These are phyloP conservation scores for Pythium oligandrum DNA, from an alignment of 352 stramenopile genomes.

Conservation along the genomic window DNA sequence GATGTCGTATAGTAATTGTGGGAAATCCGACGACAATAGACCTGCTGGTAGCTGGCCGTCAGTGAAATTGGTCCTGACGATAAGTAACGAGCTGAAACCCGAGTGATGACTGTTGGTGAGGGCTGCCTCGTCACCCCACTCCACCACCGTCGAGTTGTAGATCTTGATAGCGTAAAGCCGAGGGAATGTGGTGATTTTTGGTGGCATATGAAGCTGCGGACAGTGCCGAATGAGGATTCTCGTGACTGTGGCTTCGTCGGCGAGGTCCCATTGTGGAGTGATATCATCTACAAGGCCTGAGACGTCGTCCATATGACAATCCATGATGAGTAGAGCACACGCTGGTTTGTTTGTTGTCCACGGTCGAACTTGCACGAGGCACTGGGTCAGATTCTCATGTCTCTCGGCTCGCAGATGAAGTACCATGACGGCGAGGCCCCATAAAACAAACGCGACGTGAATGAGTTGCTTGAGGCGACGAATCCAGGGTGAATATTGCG, in stretches of 20 bases:
- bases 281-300: neutral
- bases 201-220: conserved; percentile 5
- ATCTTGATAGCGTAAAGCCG: conserved; percentile 11
- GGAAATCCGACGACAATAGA: conserved; percentile 9
- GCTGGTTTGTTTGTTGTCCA: no score
- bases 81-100: conserved; percentile 2
- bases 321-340: neutral
- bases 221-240: conserved; percentile 13
- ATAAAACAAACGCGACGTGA: neutral
- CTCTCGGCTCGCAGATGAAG: conserved; percentile 6
- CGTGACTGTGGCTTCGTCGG: neutral
- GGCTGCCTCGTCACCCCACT: conserved; percentile 1
- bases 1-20: conserved; percentile 1
- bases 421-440: conserved; percentile 1
- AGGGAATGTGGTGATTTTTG: conserved; percentile 1
- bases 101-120: neutral
- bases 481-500: neutral
- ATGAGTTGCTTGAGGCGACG: neutral
- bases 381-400: neutral
- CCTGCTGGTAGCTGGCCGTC: conserved; percentile 7
- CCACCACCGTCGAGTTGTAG: conserved; percentile 12
- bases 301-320: neutral
- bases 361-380: neutral
- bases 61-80: conserved; percentile 8
- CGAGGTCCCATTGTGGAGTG: neutral